Base-by-base conservation (phyloP, 129 eudicot species). In the Flaveria sonorensis region DNA sequence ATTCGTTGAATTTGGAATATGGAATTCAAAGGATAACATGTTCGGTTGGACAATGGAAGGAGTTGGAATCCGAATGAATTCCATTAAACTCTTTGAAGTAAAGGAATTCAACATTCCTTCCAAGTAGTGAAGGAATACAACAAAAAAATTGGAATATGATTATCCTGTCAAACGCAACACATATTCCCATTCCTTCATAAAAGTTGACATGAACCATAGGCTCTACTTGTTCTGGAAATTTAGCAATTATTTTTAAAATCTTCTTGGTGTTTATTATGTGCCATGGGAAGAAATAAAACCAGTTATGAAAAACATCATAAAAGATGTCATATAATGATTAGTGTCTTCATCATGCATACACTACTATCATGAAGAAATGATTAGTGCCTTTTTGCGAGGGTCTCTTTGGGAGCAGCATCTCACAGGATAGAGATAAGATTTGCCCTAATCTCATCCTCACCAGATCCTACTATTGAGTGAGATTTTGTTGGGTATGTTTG, bases 201-300 rank as follows among this genome's bases (percentile, higher is more conserved):
- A 51, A 14, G n/a, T 36, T 51, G 16, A 15, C 6, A 7, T 16
- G 20, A 51, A 15, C 56, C 56, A 1, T 51, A 51, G 28, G 4
- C 36, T 21, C 78, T 52, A 45, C 36, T 56, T 43, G 56, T 59
- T 57, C 19, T 40, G 24, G 62, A 26, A 48, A 71, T n/a, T 71
- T 28, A 71, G 30, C 16, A 6, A 7, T 39, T n/a, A 40, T 19
- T 21, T 6, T 52, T n/a, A 0, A 7, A 45, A 55, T 6, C 32
- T 57, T 57, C 28, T 57, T 6, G 68, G 68, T 61, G 42, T 26
- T 61, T 52, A 52, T 26, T 13, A 23, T 60, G 24, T 21, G 66
- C 8, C 1, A 40, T 60, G 66, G 62, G 39, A 61, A 61, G 68
- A 61, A 24, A 61, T 61, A 10, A 24, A 61, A 61, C 23, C 23